These are phyloP conservation scores for Silybum marianum DNA, from an alignment of 129 eudicot genomes.

Conservation along the genomic window DNA sequence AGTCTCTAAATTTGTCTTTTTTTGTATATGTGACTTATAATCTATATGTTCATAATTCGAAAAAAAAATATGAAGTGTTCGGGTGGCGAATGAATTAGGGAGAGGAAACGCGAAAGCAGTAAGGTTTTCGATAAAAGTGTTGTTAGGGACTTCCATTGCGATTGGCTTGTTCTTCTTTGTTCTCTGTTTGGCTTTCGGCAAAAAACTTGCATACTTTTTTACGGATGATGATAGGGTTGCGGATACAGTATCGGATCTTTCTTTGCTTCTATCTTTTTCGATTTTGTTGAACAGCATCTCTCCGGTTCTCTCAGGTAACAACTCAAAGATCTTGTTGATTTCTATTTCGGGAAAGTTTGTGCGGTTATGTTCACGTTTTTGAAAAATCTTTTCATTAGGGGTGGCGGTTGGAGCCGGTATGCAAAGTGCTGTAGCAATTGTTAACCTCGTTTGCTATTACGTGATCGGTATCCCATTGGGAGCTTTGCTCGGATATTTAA, in stretches of 20 bases:
- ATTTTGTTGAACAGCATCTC: slow-evolving; percentile 57
- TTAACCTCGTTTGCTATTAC: slow-evolving; percentile 58
- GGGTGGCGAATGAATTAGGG: slow-evolving; percentile 76
- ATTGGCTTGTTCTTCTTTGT: slow-evolving; percentile 48
- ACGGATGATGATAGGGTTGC: slow-evolving; percentile 52
- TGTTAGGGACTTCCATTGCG: slow-evolving; percentile 44
- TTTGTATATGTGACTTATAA: neutral
- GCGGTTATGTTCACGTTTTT: neutral
- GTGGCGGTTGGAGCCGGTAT: slow-evolving; percentile 76
- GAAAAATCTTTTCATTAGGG: slow-evolving; percentile 36
- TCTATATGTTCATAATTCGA: neutral
- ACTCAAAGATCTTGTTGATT: slow-evolving; percentile 12
- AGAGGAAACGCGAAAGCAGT: slow-evolving; percentile 65
- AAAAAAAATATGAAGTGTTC: slow-evolving; percentile 38
- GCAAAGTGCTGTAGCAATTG: slow-evolving; percentile 58
- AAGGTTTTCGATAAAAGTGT: slow-evolving; percentile 57
- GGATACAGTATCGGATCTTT: slow-evolving; percentile 48
- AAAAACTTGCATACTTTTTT: slow-evolving; percentile 47
- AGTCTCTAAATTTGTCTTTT: neutral
- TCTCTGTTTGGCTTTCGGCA: slow-evolving; percentile 49
- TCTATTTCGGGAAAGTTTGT: neutral
- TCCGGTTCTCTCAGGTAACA: slow-evolving; percentile 75
- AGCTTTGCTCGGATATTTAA: slow-evolving; percentile 60
- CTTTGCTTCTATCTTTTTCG: slow-evolving; percentile 49
- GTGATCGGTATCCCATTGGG: slow-evolving; percentile 67